Conservation (phyloP, 106 monocot genomes). For the Dendrobium chrysotoxum region DNA sequence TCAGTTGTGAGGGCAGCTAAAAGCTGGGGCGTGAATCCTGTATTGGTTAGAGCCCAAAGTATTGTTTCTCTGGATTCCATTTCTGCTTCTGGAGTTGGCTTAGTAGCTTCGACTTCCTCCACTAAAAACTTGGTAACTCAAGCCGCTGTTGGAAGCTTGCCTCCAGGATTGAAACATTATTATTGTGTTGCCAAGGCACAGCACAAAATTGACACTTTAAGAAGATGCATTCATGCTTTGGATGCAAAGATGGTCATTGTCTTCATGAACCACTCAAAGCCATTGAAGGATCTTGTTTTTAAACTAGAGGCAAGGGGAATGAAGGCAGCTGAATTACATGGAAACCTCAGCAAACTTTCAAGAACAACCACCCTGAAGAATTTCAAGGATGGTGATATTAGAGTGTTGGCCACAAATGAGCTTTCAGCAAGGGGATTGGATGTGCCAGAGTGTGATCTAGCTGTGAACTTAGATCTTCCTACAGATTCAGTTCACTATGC, state of each 20-base stretch:
- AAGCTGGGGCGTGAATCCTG: constrained; percentile 79
- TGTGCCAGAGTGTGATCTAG: constrained; percentile 88
- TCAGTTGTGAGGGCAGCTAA: constrained; percentile 76
- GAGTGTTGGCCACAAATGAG: constrained; percentile 94
- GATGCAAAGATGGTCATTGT: constrained; percentile 71
- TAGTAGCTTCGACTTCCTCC: constrained; percentile 2
- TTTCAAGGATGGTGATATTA: constrained; percentile 72
- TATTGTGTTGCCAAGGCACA: constrained; percentile 65
- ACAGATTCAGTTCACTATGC: constrained; percentile 96
- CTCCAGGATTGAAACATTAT: constrained; percentile 79
- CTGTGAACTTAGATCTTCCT: constrained; percentile 87
- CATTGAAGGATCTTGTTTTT: constrained; percentile 80
- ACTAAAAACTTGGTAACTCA: constrained; percentile 35
- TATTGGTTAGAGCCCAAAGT: constrained; percentile 62
- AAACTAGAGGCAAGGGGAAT: constrained; percentile 93
- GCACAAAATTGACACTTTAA: constrained; percentile 87
- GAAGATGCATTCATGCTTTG: constrained; percentile 85
- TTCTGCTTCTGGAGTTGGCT: constrained; percentile 17
- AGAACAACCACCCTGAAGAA: constrained; percentile 75
- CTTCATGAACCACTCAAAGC: constrained; percentile 91
- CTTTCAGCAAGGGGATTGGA: constrained; percentile 93
- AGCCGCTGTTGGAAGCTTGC: constrained; percentile 76
- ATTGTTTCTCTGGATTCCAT: constrained; percentile 55
- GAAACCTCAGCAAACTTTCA: constrained; percentile 80
- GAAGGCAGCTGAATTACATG: constrained; percentile 80